A percentile compares a stretch with the other conserved stretches of the same genome.
Conservation (phyloP, 1,284 basidiomycete species). For the Ustilago bromivora region DNA sequence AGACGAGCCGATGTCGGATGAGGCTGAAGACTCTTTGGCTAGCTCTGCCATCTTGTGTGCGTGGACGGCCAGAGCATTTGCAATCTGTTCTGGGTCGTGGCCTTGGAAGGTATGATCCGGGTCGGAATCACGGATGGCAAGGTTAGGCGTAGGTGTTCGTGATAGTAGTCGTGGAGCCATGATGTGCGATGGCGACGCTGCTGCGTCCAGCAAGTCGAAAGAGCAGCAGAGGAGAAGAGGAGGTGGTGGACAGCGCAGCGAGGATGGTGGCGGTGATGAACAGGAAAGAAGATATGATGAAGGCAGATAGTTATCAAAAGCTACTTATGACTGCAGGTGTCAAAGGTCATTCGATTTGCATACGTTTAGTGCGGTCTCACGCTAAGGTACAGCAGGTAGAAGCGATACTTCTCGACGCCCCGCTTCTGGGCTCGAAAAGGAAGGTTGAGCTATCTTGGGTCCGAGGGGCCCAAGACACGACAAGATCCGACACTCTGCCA, state of each 20-base stretch:
- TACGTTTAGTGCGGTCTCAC: neutral
- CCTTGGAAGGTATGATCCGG: constrained; percentile 43
- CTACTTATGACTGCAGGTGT: neutral
- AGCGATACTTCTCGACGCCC: constrained; percentile 8
- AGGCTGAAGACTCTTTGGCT: constrained; percentile 21
- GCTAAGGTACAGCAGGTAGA: neutral
- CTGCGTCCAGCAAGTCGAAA: constrained; percentile 3
- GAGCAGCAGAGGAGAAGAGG: neutral
- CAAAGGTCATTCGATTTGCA: neutral
- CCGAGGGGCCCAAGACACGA: neutral
- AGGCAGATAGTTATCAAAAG: neutral
- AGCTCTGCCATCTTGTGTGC: constrained; percentile 38
- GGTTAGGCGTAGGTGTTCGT: neutral
- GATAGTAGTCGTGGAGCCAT: constrained; percentile 24
- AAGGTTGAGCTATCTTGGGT: neutral
- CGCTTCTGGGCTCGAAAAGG: constrained; percentile 11
- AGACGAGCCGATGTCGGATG: neutral
- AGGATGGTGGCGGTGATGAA: constrained; percentile 8
- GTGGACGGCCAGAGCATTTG: constrained; percentile 39
- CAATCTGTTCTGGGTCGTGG: constrained; percentile 46
- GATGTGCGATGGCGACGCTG: constrained; percentile 13
- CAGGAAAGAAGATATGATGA: neutral
- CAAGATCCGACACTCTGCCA: constrained; percentile 2
- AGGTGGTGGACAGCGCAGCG: neutral
- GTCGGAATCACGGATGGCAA: constrained; percentile 16